Percentiles rank a stretch among this genome's conserved stretches.
Evolutionary conservation across 768 basidiomycete genomes (phyloP).

Genomic region (Fibroporia radiculosa): DNA sequence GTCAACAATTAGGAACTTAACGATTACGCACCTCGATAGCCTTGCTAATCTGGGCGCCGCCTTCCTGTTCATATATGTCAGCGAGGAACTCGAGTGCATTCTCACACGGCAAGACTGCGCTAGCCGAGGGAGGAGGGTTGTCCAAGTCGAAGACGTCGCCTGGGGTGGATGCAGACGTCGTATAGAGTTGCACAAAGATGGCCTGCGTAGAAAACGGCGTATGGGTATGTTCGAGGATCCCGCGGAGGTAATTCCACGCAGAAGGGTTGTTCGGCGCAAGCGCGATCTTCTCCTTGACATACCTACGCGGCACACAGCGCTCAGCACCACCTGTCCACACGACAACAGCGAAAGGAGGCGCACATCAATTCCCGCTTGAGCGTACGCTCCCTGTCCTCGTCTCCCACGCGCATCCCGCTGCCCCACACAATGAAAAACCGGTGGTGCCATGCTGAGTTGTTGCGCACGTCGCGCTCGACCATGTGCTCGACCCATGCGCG

Average conservation of each 20-base stretch:
- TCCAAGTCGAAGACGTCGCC: slow-evolving; percentile 59
- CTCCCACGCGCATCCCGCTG: slow-evolving; percentile 52
- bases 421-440: slow-evolving; percentile 83
- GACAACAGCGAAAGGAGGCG: slow-evolving; percentile 22
- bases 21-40: slow-evolving; percentile 27
- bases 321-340: neutral
- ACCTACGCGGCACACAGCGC: slow-evolving; percentile 40
- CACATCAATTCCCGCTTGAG: slow-evolving; percentile 70
- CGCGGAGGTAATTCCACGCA: slow-evolving; percentile 96
- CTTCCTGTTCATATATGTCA: slow-evolving; percentile 58
- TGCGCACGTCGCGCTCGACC: slow-evolving; percentile 72
- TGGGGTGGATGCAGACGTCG: slow-evolving; percentile 22
- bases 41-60: slow-evolving; percentile 35
- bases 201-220: slow-evolving; percentile 48
- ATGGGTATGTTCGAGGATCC: slow-evolving; percentile 56
- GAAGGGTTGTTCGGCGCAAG: slow-evolving; percentile 89
- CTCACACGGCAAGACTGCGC: slow-evolving; percentile 68
- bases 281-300: slow-evolving; percentile 75
- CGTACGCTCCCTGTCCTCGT: slow-evolving; percentile 51
- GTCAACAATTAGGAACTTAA: neutral
- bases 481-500: slow-evolving; percentile 67
- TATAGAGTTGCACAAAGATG: slow-evolving; percentile 62
- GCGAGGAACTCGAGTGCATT: slow-evolving; percentile 84
- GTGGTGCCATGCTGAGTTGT: slow-evolving; percentile 98
- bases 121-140: slow-evolving; percentile 56